Evolutionary conservation across 2,329 filamentous ascomycete genomes (phyloP), one percentile per base, ranked within the genome.

Genomic region (Fonsecaea erecta): DNA sequence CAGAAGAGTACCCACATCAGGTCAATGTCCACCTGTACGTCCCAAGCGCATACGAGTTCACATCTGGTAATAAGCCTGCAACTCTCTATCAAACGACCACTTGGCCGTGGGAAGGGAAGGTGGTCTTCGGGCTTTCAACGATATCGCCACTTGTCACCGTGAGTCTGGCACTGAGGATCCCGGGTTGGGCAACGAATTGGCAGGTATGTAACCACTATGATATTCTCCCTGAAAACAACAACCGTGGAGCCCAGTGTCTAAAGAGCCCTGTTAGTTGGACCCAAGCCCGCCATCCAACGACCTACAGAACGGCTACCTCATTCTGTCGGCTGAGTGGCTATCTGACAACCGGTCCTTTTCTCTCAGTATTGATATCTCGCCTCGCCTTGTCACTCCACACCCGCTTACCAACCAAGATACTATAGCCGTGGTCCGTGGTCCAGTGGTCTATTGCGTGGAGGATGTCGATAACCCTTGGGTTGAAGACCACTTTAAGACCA

Each of bases 371-470:
- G 79, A 80, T 12, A 79, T 88, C 48, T 72, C 77, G 40, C 79
- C 84, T 16, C 78, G 82, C 34, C 80, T 81, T 57, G 69, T 86
- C 2, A 74, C 80, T 1, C 84, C 85, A 0, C 83, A 88, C 69
- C 85, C 85, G 0, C 83, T 83, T 68, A 84, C 85, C 0, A 83
- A 83, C 68, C 84, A 87, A 70, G 75, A 81, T n/a, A 84, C 82
- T 1, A 68, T 86, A 40, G 79, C 82, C 1, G 73, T 88, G 6
- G 84, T 81, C 1, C 79, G 85, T 3, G 86, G 86, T 0, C 86
- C 86, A 0, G 71, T 88, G 5, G 76, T 88, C 3, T 88, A 88
- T 73, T 88, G 85, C 64, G 79, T 84, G 3, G 86, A 89, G 71
- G 86, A 88, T 62, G 71, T 79, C 6, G 85, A 88, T 69, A 86